Evolutionary conservation across 2,329 filamentous ascomycete species (phyloP).

Genomic region (Nemania sp.): DNA sequence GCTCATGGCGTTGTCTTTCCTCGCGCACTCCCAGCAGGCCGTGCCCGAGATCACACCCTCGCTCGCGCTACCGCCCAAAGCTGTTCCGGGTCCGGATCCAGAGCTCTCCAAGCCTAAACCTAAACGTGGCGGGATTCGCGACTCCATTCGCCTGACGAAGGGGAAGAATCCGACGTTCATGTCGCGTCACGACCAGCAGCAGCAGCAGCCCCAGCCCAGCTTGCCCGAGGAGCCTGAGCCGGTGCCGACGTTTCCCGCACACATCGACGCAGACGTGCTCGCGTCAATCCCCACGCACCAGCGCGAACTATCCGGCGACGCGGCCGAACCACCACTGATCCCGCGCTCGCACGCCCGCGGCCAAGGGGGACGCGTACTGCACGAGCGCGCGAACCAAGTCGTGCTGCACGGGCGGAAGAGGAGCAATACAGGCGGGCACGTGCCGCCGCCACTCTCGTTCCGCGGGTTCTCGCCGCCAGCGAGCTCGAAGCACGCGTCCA

Average conservation of each 20-base stretch:
- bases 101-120: slow-evolving; percentile 52
- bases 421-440: slow-evolving; percentile 82
- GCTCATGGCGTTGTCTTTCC: slow-evolving; percentile 91
- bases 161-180: slow-evolving; percentile 55
- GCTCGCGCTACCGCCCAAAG: slow-evolving; percentile 53
- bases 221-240: slow-evolving; percentile 22
- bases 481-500: slow-evolving; percentile 49
- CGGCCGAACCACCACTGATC: slow-evolving; percentile 72
- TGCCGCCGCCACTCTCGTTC: slow-evolving; percentile 71
- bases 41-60: slow-evolving; percentile 66
- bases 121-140: slow-evolving; percentile 67
- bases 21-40: slow-evolving; percentile 84
- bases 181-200: slow-evolving; percentile 38
- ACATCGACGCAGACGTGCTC: slow-evolving; percentile 41
- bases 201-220: slow-evolving; percentile 4
- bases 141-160: slow-evolving; percentile 90
- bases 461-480: slow-evolving; percentile 72
- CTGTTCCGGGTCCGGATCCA: slow-evolving; percentile 43
- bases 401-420: slow-evolving; percentile 76
- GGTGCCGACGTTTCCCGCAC: slow-evolving; percentile 16
- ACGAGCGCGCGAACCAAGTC: slow-evolving; percentile 49
- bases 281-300: slow-evolving; percentile 45
- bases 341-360: slow-evolving; percentile 67
- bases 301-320: slow-evolving; percentile 57
- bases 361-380: slow-evolving; percentile 44